Conservation (phyloP, 306 rosid species). For the Quercus suber region DNA sequence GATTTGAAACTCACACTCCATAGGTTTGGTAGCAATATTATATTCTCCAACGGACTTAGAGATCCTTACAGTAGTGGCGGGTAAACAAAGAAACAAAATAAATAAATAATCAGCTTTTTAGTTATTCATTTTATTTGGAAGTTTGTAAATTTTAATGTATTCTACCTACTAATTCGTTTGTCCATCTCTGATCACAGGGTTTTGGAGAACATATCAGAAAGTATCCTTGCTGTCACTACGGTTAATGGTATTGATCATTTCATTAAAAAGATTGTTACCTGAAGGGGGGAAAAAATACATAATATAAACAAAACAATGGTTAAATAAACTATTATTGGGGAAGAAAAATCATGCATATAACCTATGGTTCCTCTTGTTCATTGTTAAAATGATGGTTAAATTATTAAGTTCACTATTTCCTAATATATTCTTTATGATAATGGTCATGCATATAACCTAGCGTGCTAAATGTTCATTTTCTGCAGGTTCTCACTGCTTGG, state of each 20-base stretch:
- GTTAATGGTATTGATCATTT: conserved; percentile 39
- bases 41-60: conserved; percentile 74
- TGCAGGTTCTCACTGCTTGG: conserved; percentile 60
- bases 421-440: not conserved
- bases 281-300: not conserved
- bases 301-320: not conserved
- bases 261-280: not conserved
- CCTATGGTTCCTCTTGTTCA: no score
- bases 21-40: conserved; percentile 69
- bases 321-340: not conserved
- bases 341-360: not conserved
- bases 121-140: not conserved
- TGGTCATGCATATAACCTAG: no score
- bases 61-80: conserved; percentile 81
- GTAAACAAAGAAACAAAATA: conserved; percentile 20
- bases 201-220: conserved; percentile 58
- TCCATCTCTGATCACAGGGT: conserved; percentile 31
- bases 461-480: not conserved
- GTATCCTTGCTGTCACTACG: conserved; percentile 42
- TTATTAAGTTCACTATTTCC: no score
- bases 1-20: conserved; percentile 45
- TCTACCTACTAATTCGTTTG: not conserved
- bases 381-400: no score
- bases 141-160: not conserved
- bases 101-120: not conserved